Evolutionary conservation across 345 rosid genomes (phyloP), one percentile per base, ranked within the genome.

Genomic region (Erucastrum elatum): DNA sequence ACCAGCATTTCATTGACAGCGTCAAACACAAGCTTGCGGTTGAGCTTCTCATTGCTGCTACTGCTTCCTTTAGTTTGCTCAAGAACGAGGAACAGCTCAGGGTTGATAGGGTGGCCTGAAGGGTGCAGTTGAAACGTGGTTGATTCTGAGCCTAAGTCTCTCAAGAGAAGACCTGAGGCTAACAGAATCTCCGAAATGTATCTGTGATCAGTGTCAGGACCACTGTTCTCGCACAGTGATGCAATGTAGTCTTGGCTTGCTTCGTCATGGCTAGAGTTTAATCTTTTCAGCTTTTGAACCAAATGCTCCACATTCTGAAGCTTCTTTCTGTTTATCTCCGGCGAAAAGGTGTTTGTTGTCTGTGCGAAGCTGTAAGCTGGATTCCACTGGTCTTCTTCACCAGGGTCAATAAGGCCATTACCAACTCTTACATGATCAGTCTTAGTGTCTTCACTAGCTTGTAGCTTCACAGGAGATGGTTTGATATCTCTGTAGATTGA

Each of bases 161-260:
- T 87, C 37, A 94, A 96, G 27, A 94, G 86, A 51, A 94, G 92
- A 77, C 99, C 99, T 0, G 99, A 94, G 75, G 99, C 96, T 83
- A 94, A 81, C 27, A 94, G 75, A 79, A 94, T 92, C 88, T 94
- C 98, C 0, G 98, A 92, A 58, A 94, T 85, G 88, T 94, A 94
- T 85, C 97, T 86, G 81, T 90, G 93, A 81, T 92, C 97, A 0
- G 76, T 70, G 68, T 70, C 66, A 34, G 97, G 94, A 75, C 85
- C 87, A 33, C 80, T 81, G 87, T 87, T 90, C 84, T 91, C 92
- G 31, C 94, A 92, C 35, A 95, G 88, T 12, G 92, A 92, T 30
- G 97, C 99, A 69, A 95, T 89, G 87, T 95, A 95, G 81, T 95
- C 98, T 55, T 92, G 94, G 75, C 88, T 85, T 70, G 88, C 84